Evolutionary conservation across 108 stramenopile species (phyloP).

Genomic region (Skeletonema potamos): DNA sequence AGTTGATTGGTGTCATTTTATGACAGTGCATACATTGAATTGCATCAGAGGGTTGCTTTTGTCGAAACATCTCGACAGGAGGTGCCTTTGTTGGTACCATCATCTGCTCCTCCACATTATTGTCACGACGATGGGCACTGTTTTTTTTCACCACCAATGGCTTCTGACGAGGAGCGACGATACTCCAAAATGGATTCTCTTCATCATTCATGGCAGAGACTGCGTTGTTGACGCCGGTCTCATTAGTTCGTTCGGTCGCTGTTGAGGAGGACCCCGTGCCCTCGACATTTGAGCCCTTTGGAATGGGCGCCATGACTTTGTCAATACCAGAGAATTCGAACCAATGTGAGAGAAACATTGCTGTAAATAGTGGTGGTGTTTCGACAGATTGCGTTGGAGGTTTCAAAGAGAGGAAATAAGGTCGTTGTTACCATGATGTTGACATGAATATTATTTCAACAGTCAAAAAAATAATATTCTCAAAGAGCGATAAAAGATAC

Average conservation of each 20-base stretch:
- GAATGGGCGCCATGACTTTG: slow-evolving; percentile 25
- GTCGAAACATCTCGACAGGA: neutral
- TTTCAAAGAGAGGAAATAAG: too few relatives aligned
- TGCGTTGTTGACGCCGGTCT: neutral
- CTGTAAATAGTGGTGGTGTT: neutral
- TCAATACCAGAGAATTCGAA: slow-evolving; percentile 31
- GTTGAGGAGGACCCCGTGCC: neutral
- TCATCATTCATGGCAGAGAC: neutral
- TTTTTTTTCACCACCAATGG: neutral
- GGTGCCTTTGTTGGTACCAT: neutral
- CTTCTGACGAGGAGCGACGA: slow-evolving; percentile 23
- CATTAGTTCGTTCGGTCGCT: neutral
- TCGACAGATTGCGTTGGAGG: too few relatives aligned
- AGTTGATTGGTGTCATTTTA: slow-evolving; percentile 16
- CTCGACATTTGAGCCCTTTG: neutral
- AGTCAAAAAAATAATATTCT: too few relatives aligned
- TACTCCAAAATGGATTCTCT: slow-evolving; percentile 23
- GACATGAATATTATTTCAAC: too few relatives aligned
- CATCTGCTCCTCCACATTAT: neutral
- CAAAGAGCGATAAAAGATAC: too few relatives aligned
- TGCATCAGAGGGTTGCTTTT: neutral
- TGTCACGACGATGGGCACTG: neutral
- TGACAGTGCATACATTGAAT: slow-evolving; percentile 25
- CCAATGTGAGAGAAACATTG: slow-evolving; percentile 35
- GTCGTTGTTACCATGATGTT: too few relatives aligned